These are phyloP conservation scores for Paramarasmius palmivorus DNA, from an alignment of 1,284 basidiomycete species.

Conservation along the genomic window DNA sequence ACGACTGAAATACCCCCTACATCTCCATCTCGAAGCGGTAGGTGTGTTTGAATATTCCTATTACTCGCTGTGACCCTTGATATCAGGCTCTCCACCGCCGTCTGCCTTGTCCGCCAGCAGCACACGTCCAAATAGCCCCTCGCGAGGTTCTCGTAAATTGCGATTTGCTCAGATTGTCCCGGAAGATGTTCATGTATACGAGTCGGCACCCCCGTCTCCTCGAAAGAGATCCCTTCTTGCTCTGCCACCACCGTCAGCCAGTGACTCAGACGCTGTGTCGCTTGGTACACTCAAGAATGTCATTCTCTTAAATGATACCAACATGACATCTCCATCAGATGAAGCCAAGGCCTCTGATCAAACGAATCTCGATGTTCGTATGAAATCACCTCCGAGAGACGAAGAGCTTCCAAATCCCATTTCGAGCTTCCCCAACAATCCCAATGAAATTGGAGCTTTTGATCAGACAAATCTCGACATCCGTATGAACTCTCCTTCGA, in stretches of 20 bases:
- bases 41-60: not conserved
- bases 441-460: too few relatives aligned
- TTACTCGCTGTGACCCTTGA: not conserved
- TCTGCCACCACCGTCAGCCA: slow-evolving; percentile 54
- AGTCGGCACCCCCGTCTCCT: slow-evolving; percentile 76
- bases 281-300: slow-evolving; percentile 2
- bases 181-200: slow-evolving; percentile 69
- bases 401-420: not conserved
- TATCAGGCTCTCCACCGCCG: not conserved
- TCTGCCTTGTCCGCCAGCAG: slow-evolving; percentile 26
- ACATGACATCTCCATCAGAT: not conserved
- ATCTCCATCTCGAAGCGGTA: slow-evolving; percentile 7
- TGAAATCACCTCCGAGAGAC: not conserved
- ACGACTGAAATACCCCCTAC: slow-evolving; percentile 10
- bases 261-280: slow-evolving; percentile 27
- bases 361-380: not conserved
- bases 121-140: slow-evolving; percentile 39
- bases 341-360: not conserved
- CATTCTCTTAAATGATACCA: too few relatives aligned
- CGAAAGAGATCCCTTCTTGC: slow-evolving; percentile 44
- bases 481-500: not conserved
- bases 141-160: slow-evolving; percentile 40
- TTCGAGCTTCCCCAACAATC: too few relatives aligned
- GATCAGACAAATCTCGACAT: too few relatives aligned
- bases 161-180: slow-evolving; percentile 48